Percentiles rank a stretch among this genome's conserved stretches.
Conservation (phyloP, 176 grass and related monocot genomes). For the Musa schizocarpa region DNA sequence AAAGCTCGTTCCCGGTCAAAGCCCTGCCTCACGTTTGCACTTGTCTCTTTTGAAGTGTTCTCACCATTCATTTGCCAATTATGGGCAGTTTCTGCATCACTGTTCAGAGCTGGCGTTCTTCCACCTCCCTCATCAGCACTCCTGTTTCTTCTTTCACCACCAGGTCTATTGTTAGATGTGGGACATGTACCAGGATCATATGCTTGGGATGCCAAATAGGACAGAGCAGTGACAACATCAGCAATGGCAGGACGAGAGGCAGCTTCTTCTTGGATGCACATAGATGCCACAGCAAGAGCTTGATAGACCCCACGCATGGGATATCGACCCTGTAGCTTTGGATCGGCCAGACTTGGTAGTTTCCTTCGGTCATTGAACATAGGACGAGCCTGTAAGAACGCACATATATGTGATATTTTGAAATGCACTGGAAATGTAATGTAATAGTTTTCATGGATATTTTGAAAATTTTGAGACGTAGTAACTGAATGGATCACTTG, state of each 20-base stretch:
- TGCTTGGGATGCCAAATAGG: conserved; percentile 55
- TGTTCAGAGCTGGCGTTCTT: conserved; percentile 25
- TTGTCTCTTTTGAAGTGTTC: conserved; percentile 36
- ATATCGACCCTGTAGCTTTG: conserved; percentile 47
- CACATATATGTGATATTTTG: no score
- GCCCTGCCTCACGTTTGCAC: conserved; percentile 48
- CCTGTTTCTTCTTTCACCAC: conserved; percentile 22
- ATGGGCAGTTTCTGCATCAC: conserved; percentile 27
- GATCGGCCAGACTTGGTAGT: conserved; percentile 67
- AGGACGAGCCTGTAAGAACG: conserved; percentile 42
- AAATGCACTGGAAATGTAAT: no score
- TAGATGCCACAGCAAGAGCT: conserved; percentile 68
- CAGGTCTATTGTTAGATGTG: conserved; percentile 21
- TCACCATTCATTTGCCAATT: conserved; percentile 22
- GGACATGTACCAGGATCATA: conserved; percentile 35
- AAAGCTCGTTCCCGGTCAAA: conserved; percentile 53
- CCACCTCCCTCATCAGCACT: conserved; percentile 17
- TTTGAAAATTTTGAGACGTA: no score
- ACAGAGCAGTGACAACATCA: conserved; percentile 72
- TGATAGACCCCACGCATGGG: conserved; percentile 77
- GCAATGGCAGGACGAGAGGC: conserved; percentile 58
- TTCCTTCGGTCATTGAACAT: conserved; percentile 77
- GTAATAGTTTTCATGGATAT: no score
- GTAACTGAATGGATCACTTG: no score
- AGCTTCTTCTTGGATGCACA: conserved; percentile 87